phyloP scores from a whole-genome alignment of 805 yeast genomes.

The Pichia phayaonensis region DNA sequence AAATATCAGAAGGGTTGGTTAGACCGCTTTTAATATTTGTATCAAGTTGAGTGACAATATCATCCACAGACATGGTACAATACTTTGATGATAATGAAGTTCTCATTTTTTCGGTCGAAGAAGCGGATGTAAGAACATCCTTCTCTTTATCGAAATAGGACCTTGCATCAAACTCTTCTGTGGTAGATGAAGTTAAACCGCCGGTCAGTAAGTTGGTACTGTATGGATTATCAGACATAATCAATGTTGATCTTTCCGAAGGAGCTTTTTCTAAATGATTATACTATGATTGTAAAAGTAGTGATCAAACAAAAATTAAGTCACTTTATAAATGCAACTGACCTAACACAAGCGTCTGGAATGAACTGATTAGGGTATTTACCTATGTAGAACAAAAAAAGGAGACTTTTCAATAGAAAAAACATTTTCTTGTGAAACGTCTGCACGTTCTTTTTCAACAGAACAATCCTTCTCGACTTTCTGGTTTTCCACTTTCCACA shows the following conservation, averaged over 20 bases:
- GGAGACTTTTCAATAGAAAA: not conserved
- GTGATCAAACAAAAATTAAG: not conserved
- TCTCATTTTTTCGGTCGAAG: conserved; percentile 14
- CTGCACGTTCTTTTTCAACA: not conserved
- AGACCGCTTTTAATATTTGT: conserved; percentile 61
- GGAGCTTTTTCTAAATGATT: not conserved
- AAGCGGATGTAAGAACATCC: conserved; percentile 9
- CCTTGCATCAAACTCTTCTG: conserved; percentile 7
- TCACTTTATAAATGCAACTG: not conserved
- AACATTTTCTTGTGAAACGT: not conserved
- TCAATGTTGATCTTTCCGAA: not conserved
- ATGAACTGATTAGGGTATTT: not conserved
- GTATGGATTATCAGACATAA: conserved; percentile 14
- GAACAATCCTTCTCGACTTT: not conserved
- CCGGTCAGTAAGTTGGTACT: conserved; percentile 7
- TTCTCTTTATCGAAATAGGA: conserved; percentile 7
- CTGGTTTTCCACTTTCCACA: not conserved
- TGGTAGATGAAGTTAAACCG: conserved; percentile 1
- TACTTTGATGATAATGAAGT: conserved; percentile 44
- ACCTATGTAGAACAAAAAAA: not conserved
- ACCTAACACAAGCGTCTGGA: not conserved
- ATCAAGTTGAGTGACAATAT: conserved; percentile 51
- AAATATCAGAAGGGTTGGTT: conserved; percentile 58
- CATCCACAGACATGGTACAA: conserved; percentile 56
- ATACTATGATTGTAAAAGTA: not conserved